Evolutionary conservation across 2,329 filamentous ascomycete genomes (phyloP).

Genomic region (Torrubiella hemipterigena): DNA sequence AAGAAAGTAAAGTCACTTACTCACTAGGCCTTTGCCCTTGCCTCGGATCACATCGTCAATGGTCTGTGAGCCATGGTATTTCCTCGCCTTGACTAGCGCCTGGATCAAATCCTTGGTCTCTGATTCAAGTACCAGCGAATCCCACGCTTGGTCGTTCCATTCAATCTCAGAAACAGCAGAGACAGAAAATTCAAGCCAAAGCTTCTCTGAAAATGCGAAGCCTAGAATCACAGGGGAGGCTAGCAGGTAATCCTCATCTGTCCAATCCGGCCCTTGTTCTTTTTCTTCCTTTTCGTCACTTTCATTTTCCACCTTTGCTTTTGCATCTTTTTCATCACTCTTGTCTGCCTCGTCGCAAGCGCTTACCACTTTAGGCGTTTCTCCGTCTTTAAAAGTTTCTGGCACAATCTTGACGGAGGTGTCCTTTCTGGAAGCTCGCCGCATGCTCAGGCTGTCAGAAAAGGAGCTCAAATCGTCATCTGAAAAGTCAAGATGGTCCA

Average conservation of each 20-base stretch:
- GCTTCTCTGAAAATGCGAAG: conserved; percentile 78
- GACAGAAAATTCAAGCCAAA: conserved; percentile 82
- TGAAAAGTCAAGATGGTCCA: conserved; percentile 51
- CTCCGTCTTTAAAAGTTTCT: conserved; percentile 35
- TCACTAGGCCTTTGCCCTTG: conserved; percentile 76
- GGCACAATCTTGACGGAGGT: conserved; percentile 33
- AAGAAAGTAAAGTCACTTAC: conserved; percentile 20
- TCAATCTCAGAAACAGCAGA: conserved; percentile 68
- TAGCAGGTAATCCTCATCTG: conserved; percentile 73
- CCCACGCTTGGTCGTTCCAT: conserved; percentile 76
- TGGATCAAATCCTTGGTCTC: conserved; percentile 53
- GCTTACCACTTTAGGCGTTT: conserved; percentile 2
- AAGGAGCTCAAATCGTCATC: conserved; percentile 21
- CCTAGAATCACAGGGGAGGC: conserved; percentile 76
- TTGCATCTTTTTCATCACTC: background rate
- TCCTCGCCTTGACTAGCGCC: conserved; percentile 74
- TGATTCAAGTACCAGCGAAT: conserved; percentile 60
- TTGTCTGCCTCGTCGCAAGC: conserved; percentile 1
- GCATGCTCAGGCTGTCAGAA: conserved; percentile 28
- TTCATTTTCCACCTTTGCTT: conserved; percentile 8
- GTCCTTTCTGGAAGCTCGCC: conserved; percentile 24
- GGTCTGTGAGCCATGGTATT: conserved; percentile 67
- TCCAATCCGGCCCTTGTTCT: too few relatives aligned
- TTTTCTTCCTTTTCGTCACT: conserved; percentile 18
- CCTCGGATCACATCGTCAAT: conserved; percentile 76